A percentile compares a stretch with the other conserved stretches of the same genome.
These are phyloP conservation scores for Cystobasidium sp. DNA, from an alignment of 1,284 basidiomycete species.

Conservation along the genomic window DNA sequence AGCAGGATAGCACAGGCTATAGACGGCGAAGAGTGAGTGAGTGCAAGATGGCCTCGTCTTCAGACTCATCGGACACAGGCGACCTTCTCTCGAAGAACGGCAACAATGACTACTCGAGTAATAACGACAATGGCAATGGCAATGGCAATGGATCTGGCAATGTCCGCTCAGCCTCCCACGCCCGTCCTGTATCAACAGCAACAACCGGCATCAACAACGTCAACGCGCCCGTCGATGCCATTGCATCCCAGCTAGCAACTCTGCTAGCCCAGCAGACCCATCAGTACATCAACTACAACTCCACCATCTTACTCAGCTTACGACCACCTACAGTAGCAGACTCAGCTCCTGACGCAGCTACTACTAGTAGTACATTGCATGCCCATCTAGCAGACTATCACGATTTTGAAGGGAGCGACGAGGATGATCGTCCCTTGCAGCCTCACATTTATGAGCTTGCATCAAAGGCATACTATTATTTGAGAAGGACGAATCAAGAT, in stretches of 20 bases:
- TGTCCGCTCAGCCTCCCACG: not conserved
- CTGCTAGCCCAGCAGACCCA: constrained; percentile 10
- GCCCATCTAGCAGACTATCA: constrained; percentile 37
- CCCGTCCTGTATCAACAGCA: constrained; percentile 1
- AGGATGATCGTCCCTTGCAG: constrained; percentile 60
- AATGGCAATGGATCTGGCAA: not conserved
- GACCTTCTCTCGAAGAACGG: constrained; percentile 20
- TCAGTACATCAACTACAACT: constrained; percentile 36
- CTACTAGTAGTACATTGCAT: not conserved
- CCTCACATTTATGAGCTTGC: constrained; percentile 89
- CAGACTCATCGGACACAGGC: constrained; percentile 33
- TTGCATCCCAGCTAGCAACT: constrained; percentile 38
- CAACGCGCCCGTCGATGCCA: constrained; percentile 6
- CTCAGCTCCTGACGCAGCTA: constrained; percentile 7
- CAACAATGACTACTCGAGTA: not conserved
- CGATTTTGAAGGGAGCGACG: constrained; percentile 44
- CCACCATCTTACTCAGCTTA: constrained; percentile 23
- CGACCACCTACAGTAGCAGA: constrained; percentile 25
- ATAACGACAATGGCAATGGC: not conserved
- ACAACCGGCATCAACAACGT: not conserved
- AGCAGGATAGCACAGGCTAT: not conserved
- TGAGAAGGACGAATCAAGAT: constrained; percentile 90
- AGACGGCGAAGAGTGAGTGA: not conserved
- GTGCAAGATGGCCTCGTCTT: constrained; percentile 18
- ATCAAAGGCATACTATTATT: constrained; percentile 93